Evolutionary conservation across 2,329 filamentous ascomycete genomes (phyloP), one percentile per base, ranked within the genome.

Genomic region (Calonectria pseudoturangicola): DNA sequence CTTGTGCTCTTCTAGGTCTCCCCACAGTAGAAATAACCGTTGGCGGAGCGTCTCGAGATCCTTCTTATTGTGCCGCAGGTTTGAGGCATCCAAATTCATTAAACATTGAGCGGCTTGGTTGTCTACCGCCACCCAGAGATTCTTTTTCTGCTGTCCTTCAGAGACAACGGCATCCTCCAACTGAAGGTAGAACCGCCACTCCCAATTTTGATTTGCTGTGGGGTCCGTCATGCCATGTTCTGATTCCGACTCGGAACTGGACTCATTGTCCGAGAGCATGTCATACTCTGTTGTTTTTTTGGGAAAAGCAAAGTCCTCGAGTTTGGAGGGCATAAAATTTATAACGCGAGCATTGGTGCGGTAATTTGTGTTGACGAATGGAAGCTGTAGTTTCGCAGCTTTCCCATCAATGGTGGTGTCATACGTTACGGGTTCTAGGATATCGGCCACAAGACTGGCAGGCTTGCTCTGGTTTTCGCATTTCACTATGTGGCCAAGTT

Each of bases 171-270:
- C 92, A 75, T 96, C 94, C 83, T 98, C 94, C 1, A 98, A 89
- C 15, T 93, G 87, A 28, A 98, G 87, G 27, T 90, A 91, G 83
- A 98, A 98, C 16, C 90, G 89, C 96, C 96, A 98, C 82, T 97
- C 92, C 94, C 95, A 98, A 9, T 82, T 79, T 15, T 70, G 71
- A 28, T 76, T 81, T 12, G 33, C 47, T 7, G 81, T 54, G n/a
- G 79, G 81, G 4, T 76, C 75, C 30, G 79, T 72, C 15, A 80
- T 68, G 56, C 72, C 75, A 16, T 65, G 47, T 7, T 82, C 79
- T 25, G 80, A 78, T 18, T 82, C 82, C 6, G 76, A 73, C 5
- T 71, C 77, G 1, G 75, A 77, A 9, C 82, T 81, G 1, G 60
- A 60, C 10, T 72, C 83, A 7, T 83, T 81, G 30, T 86, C 88